phyloP scores from a whole-genome alignment of 441 rosid species.

The Populus hybrid region DNA sequence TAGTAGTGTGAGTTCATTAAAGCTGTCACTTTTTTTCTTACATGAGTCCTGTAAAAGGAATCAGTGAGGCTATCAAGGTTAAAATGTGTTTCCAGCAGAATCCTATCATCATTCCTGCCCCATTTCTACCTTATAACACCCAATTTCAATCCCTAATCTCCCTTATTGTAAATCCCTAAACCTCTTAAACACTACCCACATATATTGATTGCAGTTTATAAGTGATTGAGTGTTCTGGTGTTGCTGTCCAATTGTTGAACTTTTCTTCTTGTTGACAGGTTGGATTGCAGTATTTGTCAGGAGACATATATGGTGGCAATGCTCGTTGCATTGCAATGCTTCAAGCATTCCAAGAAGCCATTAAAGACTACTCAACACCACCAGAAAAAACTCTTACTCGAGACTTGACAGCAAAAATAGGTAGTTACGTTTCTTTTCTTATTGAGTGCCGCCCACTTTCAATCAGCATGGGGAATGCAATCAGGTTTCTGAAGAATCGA shows the following conservation, averaged over 20 bases:
- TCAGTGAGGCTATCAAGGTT: background rate
- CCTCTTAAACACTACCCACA: background rate
- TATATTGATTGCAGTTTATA: background rate
- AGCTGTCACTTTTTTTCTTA: background rate
- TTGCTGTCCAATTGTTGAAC: background rate
- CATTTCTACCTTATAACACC: background rate
- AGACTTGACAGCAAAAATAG: conserved; percentile 72
- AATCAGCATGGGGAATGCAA: conserved; percentile 88
- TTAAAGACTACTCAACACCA: conserved; percentile 70
- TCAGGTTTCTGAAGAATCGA: conserved; percentile 63
- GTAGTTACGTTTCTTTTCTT: conserved; percentile 77
- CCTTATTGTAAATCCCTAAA: background rate
- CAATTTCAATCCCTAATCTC: background rate
- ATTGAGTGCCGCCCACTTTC: conserved; percentile 86
- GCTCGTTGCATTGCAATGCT: conserved; percentile 93
- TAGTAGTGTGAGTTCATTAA: background rate
- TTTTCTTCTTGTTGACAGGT: conserved; percentile 41
- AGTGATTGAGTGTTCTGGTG: conserved; percentile 2
- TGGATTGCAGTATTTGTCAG: conserved; percentile 77
- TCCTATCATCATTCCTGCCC: background rate
- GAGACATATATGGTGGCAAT: conserved; percentile 83
- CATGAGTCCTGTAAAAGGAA: background rate
- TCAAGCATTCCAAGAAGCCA: conserved; percentile 77
- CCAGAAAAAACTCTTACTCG: conserved; percentile 67
- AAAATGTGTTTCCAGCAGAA: background rate